These are phyloP conservation scores for Phytopythium delawarense DNA, from an alignment of 352 stramenopile genomes.

Conservation along the genomic window DNA sequence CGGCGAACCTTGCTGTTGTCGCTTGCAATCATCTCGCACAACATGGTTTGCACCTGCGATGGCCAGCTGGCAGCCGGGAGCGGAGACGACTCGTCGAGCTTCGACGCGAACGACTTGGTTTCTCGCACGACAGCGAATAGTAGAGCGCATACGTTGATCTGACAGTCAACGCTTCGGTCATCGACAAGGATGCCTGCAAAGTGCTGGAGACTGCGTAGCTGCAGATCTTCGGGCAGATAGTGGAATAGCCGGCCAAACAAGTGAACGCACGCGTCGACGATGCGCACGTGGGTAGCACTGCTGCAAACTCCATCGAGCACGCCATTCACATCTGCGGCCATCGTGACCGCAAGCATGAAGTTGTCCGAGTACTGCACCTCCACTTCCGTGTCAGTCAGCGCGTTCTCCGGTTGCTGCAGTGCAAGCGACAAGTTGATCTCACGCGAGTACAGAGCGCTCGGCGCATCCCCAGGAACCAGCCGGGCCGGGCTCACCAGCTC, in stretches of 20 bases:
- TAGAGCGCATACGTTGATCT: conserved; percentile 77
- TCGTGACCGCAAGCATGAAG: conserved; percentile 49
- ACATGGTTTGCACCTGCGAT: conserved; percentile 73
- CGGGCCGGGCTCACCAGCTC: conserved; percentile 55
- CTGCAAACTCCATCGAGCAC: conserved; percentile 44
- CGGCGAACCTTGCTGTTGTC: conserved; percentile 61
- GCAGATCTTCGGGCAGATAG: conserved; percentile 75
- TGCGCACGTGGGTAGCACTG: conserved; percentile 74
- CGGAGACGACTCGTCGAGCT: conserved; percentile 11
- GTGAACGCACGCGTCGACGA: conserved; percentile 74
- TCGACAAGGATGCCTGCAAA: conserved; percentile 65
- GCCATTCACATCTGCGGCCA: conserved; percentile 23
- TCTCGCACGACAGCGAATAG: conserved; percentile 65
- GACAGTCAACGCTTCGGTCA: conserved; percentile 41
- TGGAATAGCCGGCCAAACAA: conserved; percentile 80
- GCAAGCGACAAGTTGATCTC: conserved; percentile 77
- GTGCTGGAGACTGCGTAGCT: conserved; percentile 79
- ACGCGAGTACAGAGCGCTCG: conserved; percentile 59
- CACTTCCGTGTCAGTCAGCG: conserved; percentile 77
- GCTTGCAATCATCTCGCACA: conserved; percentile 74
- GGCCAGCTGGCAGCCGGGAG: conserved; percentile 42
- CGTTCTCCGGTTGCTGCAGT: conserved; percentile 63
- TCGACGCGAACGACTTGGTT: conserved; percentile 23
- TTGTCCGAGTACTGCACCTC: conserved; percentile 82
- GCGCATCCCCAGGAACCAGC: conserved; percentile 56